phyloP scores from a whole-genome alignment of 805 yeast genomes.

The Yarrowia keelungensis region DNA sequence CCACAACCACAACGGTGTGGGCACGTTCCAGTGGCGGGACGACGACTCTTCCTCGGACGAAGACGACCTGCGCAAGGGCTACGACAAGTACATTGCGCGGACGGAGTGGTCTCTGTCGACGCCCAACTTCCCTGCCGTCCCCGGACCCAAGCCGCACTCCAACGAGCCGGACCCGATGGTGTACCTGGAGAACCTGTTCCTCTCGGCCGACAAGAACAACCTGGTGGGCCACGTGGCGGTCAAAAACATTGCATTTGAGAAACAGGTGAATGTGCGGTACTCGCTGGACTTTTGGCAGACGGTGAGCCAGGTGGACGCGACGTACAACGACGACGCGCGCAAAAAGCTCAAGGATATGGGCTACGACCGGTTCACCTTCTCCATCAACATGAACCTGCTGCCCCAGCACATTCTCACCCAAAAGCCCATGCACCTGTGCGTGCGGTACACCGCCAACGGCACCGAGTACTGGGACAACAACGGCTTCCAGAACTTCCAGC shows the following conservation, averaged over 20 bases:
- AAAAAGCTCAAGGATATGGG: conserved; percentile 46
- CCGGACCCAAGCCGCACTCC: conserved; percentile 39
- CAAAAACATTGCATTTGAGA: conserved; percentile 72
- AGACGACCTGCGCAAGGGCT: conserved; percentile 43
- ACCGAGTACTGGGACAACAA: conserved; percentile 84
- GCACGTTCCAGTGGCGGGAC: conserved; percentile 45
- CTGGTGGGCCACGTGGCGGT: conserved; percentile 81
- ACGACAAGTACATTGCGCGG: conserved; percentile 42
- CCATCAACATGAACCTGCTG: conserved; percentile 54
- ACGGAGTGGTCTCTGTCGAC: conserved; percentile 48
- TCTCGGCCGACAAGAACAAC: conserved; percentile 63
- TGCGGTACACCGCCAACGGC: conserved; percentile 59
- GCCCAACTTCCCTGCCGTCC: conserved; percentile 48
- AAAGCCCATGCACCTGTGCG: conserved; percentile 59
- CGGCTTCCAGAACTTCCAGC: conserved; percentile 60
- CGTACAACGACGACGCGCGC: conserved; percentile 61
- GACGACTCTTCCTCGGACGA: conserved; percentile 46
- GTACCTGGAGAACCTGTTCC: conserved; percentile 68
- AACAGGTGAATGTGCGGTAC: conserved; percentile 72
- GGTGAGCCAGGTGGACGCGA: conserved; percentile 69
- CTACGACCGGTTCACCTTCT: conserved; percentile 73
- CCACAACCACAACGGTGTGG: conserved; percentile 49
- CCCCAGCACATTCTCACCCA: conserved; percentile 47
- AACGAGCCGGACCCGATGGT: conserved; percentile 52
- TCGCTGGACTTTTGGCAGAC: conserved; percentile 83